Conservation (phyloP, 257 asterid species). For the Gynochthodes officinalis region DNA sequence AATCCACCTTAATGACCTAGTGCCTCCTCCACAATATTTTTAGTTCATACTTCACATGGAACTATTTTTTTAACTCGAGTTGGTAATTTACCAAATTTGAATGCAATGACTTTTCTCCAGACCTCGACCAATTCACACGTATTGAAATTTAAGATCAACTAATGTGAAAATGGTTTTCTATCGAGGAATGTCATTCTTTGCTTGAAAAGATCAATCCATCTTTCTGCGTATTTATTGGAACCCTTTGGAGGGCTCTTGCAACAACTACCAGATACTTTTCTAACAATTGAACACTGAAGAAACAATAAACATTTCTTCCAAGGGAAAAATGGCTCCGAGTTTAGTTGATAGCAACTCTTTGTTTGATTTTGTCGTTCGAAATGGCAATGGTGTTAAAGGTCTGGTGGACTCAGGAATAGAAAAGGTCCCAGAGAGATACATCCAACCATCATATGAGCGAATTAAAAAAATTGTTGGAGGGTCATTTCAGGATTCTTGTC, state of each 20-base stretch:
- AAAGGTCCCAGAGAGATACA: conserved; percentile 23
- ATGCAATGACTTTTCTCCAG: neutral
- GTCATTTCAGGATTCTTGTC: neutral
- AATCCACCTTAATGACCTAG: too few species aligned
- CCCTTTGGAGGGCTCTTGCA: neutral
- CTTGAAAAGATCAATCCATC: neutral
- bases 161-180: neutral
- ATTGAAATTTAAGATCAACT: neutral
- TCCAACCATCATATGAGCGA: conserved; percentile 32
- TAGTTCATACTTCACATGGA: conserved; percentile 1
- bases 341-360: conserved; percentile 17
- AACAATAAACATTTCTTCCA: neutral
- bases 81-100: neutral
- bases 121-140: conserved; percentile 1
- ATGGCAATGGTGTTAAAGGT: conserved; percentile 39
- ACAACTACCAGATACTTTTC: neutral
- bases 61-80: neutral
- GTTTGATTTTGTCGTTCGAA: conserved; percentile 29
- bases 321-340: conserved; percentile 23
- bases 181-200: neutral
- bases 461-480: conserved; percentile 4
- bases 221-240: neutral
- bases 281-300: neutral
- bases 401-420: conserved; percentile 29
- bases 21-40: neutral